A percentile compares a stretch with the other conserved stretches of the same genome.
Evolutionary conservation across 2,329 filamentous ascomycete species (phyloP).

Genomic region (Talaromyces rugulosus): DNA sequence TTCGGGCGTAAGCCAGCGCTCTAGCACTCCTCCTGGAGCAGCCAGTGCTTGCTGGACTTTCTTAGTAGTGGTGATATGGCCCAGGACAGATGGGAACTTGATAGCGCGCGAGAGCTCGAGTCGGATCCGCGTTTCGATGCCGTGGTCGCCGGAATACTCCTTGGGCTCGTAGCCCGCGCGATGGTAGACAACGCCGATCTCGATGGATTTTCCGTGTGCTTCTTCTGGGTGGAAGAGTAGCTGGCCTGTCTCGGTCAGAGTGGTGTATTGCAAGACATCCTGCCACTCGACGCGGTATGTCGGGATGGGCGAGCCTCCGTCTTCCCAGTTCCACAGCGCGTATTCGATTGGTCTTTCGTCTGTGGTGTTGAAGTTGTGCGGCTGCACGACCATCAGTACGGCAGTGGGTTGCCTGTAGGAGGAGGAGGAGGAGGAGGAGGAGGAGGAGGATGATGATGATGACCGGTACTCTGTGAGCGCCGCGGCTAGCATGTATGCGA

Average conservation of each 20-base stretch:
- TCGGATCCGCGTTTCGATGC: conserved; percentile 21
- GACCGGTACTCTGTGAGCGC: conserved; percentile 32
- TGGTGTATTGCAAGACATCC: conserved; percentile 27
- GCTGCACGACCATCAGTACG: conserved; percentile 43
- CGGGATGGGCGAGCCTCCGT: conserved; percentile 21
- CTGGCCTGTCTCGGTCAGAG: conserved; percentile 24
- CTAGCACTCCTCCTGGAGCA: conserved; percentile 25
- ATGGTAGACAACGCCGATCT: conserved; percentile 42
- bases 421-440: conserved; percentile 7
- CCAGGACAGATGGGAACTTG: conserved; percentile 42
- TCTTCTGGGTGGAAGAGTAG: conserved; percentile 33
- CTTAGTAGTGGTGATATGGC: conserved; percentile 42
- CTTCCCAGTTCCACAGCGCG: conserved; percentile 30
- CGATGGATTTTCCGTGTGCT: conserved; percentile 19
- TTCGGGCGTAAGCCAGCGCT: conserved; percentile 28
- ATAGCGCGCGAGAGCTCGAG: conserved; percentile 40
- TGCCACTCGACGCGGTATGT: conserved; percentile 35
- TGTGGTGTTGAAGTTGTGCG: conserved; percentile 42
- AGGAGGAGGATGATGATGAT: conserved; percentile 13
- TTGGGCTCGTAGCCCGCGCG: conserved; percentile 40
- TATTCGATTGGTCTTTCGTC: conserved; percentile 47
- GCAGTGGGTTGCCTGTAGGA: conserved; percentile 21
- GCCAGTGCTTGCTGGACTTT: conserved; percentile 41
- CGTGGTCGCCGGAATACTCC: conserved; percentile 33
- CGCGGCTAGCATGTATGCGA: conserved; percentile 26